Evolutionary conservation across 352 stramenopile genomes (phyloP).

Genomic region (Globisporangium radiosum): DNA sequence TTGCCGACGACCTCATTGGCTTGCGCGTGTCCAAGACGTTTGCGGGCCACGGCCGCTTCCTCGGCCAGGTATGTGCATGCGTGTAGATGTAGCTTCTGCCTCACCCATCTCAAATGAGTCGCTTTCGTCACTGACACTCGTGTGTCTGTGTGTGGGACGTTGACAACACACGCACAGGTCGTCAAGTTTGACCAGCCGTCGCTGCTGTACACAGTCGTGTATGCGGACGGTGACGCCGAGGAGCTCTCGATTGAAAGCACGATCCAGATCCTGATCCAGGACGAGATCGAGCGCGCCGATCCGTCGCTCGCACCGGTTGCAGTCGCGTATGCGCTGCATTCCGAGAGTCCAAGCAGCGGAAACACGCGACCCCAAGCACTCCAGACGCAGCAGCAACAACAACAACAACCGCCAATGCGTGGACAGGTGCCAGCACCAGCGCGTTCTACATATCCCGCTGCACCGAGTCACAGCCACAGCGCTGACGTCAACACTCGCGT

Average conservation of each 20-base stretch:
- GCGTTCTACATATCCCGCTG: not conserved
- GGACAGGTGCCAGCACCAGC: not conserved
- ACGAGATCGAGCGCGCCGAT: conserved; percentile 78
- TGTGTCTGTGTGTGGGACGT: too few species aligned
- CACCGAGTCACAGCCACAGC: not conserved
- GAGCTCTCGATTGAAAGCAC: conserved; percentile 71
- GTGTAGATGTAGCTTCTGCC: too few species aligned
- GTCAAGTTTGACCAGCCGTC: conserved; percentile 78
- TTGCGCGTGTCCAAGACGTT: conserved; percentile 84
- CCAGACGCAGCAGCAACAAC: not conserved
- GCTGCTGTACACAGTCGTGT: conserved; percentile 74
- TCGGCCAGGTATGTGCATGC: conserved; percentile 41
- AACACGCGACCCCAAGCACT: not conserved
- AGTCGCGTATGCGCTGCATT: not conserved
- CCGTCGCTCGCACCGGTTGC: conserved; percentile 35
- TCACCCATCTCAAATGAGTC: too few species aligned
- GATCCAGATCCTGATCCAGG: conserved; percentile 80
- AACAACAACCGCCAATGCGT: not conserved
- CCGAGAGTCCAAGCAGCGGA: conserved; percentile 15
- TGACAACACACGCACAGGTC: conserved; percentile 18
- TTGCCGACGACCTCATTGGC: conserved; percentile 68
- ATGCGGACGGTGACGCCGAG: conserved; percentile 76
- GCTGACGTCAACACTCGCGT: not conserved
- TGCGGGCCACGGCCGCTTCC: conserved; percentile 64
- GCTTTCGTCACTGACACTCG: too few species aligned